Conservation (phyloP, 202 grass and related monocot genomes). For the Tripidium arundinaceum region DNA sequence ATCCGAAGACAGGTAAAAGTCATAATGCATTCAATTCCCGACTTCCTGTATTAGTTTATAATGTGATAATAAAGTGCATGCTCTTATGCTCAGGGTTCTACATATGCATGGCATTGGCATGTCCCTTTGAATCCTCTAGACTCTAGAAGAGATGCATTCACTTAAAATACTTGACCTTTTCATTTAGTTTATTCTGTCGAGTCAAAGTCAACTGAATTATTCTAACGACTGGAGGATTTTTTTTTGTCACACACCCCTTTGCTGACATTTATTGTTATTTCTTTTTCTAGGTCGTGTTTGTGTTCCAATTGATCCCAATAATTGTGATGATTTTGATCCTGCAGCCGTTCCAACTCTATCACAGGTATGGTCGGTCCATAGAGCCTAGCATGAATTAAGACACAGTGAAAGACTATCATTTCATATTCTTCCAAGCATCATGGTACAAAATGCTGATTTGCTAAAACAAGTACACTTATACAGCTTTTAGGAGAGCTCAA, state of each 20-base stretch:
- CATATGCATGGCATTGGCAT: no score
- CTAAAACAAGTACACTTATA: conserved; percentile 11
- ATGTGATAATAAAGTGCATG: background rate
- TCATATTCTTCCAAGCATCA: background rate
- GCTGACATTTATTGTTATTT: conserved; percentile 27
- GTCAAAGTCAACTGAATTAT: no score
- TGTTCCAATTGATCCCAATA: conserved; percentile 78
- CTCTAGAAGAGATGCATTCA: background rate
- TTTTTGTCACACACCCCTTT: background rate
- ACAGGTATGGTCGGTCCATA: conserved; percentile 40
- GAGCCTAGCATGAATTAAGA: background rate
- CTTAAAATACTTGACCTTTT: background rate
- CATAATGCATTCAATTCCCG: background rate
- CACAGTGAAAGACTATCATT: background rate
- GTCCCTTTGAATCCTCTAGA: conserved; percentile 11
- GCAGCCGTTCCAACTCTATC: conserved; percentile 58
- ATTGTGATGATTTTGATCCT: conserved; percentile 86
- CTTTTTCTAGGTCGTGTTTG: conserved; percentile 71
- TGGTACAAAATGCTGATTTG: conserved; percentile 15
- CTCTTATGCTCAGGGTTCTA: background rate
- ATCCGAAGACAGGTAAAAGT: conserved; percentile 83
- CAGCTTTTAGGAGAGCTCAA: conserved; percentile 93
- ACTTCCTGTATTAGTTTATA: background rate
- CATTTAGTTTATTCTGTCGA: no score
- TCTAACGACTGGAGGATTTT: background rate